These are phyloP conservation scores for Fusarium anguioides DNA, from an alignment of 2,329 filamentous ascomycete species.

Conservation along the genomic window DNA sequence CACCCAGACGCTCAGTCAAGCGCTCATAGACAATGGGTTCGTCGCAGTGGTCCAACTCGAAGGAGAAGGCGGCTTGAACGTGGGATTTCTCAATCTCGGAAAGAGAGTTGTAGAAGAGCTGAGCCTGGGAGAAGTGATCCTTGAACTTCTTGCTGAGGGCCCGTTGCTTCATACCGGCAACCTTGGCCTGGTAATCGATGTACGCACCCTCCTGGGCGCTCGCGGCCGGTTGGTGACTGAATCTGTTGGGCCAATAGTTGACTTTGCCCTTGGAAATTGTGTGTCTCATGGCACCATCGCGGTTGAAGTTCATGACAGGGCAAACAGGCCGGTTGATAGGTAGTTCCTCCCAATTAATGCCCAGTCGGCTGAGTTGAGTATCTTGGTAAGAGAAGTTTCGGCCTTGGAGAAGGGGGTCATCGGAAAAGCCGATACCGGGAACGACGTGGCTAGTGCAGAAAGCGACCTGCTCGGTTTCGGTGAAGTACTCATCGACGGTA, in stretches of 20 bases:
- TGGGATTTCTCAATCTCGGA: slow-evolving; percentile 76
- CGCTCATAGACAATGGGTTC: slow-evolving; percentile 80
- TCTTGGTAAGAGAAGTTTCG: slow-evolving; percentile 77
- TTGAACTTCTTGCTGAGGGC: slow-evolving; percentile 78
- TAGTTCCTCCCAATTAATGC: slow-evolving; percentile 80
- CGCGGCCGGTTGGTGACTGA: slow-evolving; percentile 73
- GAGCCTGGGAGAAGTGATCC: slow-evolving; percentile 81
- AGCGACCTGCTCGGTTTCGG: slow-evolving; percentile 83
- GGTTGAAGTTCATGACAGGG: slow-evolving; percentile 80
- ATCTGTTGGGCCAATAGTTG: slow-evolving; percentile 73
- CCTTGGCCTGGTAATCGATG: slow-evolving; percentile 70
- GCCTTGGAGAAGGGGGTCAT: slow-evolving; percentile 79
- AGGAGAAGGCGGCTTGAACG: slow-evolving; percentile 76
- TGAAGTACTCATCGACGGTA: slow-evolving; percentile 84
- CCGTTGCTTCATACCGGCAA: slow-evolving; percentile 77
- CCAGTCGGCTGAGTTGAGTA: slow-evolving; percentile 76
- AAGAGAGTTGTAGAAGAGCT: slow-evolving; percentile 85
- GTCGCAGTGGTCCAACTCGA: slow-evolving; percentile 85
- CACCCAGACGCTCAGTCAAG: slow-evolving; percentile 73
- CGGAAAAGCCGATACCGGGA: slow-evolving; percentile 79
- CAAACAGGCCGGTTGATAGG: slow-evolving; percentile 82
- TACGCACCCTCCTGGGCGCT: slow-evolving; percentile 73
- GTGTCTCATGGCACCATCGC: slow-evolving; percentile 79
- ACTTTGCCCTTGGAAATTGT: slow-evolving; percentile 75
- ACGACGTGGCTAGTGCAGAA: slow-evolving; percentile 86